phyloP scores from a whole-genome alignment of 202 grass and related monocot genomes.

The Setaria viridis region DNA sequence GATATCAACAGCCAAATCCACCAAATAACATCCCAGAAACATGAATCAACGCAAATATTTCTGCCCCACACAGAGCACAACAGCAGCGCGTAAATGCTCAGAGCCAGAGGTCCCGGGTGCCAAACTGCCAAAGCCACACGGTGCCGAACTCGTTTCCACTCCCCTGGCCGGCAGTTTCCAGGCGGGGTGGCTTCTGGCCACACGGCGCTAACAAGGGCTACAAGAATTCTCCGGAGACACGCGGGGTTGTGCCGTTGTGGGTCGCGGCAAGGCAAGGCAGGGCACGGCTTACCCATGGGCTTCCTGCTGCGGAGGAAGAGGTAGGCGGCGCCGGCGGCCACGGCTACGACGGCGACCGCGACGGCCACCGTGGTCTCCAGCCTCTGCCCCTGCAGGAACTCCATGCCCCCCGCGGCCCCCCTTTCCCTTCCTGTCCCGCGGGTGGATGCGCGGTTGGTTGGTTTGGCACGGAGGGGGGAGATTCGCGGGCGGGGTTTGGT shows the following conservation, averaged over 20 bases:
- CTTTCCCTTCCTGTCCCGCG: neutral
- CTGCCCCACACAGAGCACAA: neutral
- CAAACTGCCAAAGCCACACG: too few species aligned
- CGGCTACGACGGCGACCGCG: constrained; percentile 63
- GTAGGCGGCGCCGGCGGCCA: constrained; percentile 60
- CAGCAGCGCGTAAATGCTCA: neutral
- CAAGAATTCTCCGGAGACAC: neutral
- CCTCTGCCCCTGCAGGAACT: constrained; percentile 49
- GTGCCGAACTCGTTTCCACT: too few species aligned
- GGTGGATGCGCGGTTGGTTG: constrained; percentile 13
- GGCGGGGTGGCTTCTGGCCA: neutral
- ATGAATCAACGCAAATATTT: neutral
- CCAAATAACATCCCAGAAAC: neutral
- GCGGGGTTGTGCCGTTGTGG: neutral
- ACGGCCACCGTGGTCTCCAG: constrained; percentile 56
- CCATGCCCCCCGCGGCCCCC: constrained; percentile 49
- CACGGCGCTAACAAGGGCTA: neutral
- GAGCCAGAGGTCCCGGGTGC: neutral
- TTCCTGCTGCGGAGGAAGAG: constrained; percentile 67
- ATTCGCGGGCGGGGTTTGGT: neutral
- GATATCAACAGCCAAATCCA: neutral
- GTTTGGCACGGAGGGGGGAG: neutral
- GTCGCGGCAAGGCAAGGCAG: neutral
- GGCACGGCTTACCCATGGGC: constrained; percentile 49
- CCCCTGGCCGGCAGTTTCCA: neutral